phyloP scores from a whole-genome alignment of 2,329 filamentous ascomycete genomes.

The Dissoconium aciculare region DNA sequence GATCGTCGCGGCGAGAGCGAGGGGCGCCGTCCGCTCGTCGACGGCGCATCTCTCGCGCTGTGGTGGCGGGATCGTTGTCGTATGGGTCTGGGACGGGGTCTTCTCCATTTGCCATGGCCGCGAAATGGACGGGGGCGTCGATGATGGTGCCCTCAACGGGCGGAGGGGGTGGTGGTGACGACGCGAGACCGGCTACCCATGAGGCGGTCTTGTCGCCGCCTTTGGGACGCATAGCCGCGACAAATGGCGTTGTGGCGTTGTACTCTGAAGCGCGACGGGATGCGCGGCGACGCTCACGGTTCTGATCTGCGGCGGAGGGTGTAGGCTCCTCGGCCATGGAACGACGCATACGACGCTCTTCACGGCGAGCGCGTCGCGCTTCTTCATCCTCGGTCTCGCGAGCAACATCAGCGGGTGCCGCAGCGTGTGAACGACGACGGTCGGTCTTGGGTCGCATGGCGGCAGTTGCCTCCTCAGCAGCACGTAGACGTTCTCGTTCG shows the following conservation, averaged over 20 bases:
- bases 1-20: constrained; percentile 11
- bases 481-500: constrained; percentile 15
- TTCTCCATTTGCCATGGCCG: no score
- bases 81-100: constrained; percentile 14
- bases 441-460: constrained; percentile 16
- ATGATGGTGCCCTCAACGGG: constrained; percentile 34
- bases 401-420: constrained; percentile 10
- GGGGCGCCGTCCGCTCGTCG: constrained; percentile 13
- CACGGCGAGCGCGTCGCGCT: constrained; percentile 26
- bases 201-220: constrained; percentile 35
- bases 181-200: constrained; percentile 34
- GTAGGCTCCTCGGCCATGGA: constrained; percentile 20
- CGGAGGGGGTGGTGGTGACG: constrained; percentile 32
- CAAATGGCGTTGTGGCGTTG: constrained; percentile 12
- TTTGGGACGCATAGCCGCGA: constrained; percentile 18
- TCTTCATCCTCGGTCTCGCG: constrained; percentile 19
- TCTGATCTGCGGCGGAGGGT: constrained; percentile 13
- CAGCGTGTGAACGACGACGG: constrained; percentile 17
- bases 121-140: constrained; percentile 25
- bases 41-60: constrained; percentile 19
- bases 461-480: constrained; percentile 12
- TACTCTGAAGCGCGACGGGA: constrained; percentile 21
- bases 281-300: constrained; percentile 18
- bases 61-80: constrained; percentile 15
- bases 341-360: constrained; percentile 30